Conservation (phyloP, 129 eudicot genomes). For the Ambrosia trifida region DNA sequence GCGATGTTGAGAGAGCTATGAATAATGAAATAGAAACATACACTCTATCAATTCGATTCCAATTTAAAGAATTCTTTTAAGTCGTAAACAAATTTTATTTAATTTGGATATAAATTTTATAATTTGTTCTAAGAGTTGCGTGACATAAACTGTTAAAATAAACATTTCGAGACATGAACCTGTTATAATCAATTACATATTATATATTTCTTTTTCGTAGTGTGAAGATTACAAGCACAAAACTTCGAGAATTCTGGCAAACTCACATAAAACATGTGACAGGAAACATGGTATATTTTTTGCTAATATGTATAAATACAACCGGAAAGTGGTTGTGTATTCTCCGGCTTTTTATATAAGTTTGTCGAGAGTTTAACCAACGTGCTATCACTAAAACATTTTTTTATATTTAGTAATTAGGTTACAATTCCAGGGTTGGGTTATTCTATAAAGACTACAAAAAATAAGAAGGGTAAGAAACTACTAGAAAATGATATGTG, state of each 20-base stretch:
- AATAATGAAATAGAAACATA: neutral
- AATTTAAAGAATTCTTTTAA: neutral
- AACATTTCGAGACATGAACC: conserved; percentile 11
- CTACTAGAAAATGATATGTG: too few relatives aligned
- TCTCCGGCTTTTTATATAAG: conserved; percentile 25
- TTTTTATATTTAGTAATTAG: neutral
- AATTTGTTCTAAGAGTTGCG: neutral
- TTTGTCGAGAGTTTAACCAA: conserved; percentile 21
- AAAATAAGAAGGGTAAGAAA: too few relatives aligned
- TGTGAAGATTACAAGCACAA: neutral
- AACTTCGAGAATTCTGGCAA: conserved; percentile 17
- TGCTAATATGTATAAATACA: neutral
- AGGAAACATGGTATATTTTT: conserved; percentile 21
- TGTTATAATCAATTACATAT: neutral
- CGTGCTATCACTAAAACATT: conserved; percentile 10
- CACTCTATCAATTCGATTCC: neutral
- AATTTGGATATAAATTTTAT: neutral
- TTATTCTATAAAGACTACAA: too few relatives aligned
- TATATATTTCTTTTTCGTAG: neutral
- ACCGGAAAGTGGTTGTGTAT: conserved; percentile 14
- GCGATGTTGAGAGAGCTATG: neutral
- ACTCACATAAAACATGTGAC: conserved; percentile 34
- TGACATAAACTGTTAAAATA: neutral
- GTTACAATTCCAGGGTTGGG: too few relatives aligned
- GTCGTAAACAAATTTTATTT: neutral